Base-by-base conservation (phyloP, 371 early-diverging fungal species). In the Chytridium lagenaria region DNA sequence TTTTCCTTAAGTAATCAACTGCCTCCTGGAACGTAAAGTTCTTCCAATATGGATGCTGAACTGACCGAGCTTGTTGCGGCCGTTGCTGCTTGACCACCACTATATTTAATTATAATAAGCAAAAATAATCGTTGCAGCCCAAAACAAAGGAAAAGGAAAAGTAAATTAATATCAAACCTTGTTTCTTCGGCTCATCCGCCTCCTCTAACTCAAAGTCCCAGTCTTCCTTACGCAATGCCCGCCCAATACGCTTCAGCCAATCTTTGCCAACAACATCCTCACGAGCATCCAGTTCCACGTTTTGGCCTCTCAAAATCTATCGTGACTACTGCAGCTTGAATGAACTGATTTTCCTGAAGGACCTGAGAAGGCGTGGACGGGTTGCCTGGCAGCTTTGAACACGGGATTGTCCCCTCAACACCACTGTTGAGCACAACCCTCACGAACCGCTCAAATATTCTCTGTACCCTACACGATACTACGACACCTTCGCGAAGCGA, bases 31-130 rank as follows among this genome's bases (percentile, higher is more conserved):
- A 87, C 44, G 87, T 90, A 59, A 93, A 80, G 40, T 85, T 88
- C 76, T 90, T 88, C 88, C 94, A 99, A 70, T 92, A 82, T 0
- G 98, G 96, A 78, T 98, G 97, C 39, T 80, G 69, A 31, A 86
- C 75, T 28, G 72, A 49, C 16, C 84, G 68, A 10, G 69, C 50
- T 34, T 75, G 67, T 65, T 72, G 70, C 31, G 66, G 68, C 67
- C 67, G 67, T 22, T 22, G 39, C 33, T 39, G 36, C 50, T 33
- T 59, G 2, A 59, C 7, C 2, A 31, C 5, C 59, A 36, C 70
- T 38, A 30, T 22, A 52, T 55, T 15, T 55, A 19, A 55, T 19
- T 55, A 16, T 55, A 7, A 19, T 7, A 55, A 55, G 23, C 7
- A 30, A 19, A 55, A 30, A 26, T 7, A 55, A 7, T 55, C 30